Base-by-base conservation (phyloP, 2,329 filamentous ascomycete species). In the Phialemoniopsis sp. region DNA sequence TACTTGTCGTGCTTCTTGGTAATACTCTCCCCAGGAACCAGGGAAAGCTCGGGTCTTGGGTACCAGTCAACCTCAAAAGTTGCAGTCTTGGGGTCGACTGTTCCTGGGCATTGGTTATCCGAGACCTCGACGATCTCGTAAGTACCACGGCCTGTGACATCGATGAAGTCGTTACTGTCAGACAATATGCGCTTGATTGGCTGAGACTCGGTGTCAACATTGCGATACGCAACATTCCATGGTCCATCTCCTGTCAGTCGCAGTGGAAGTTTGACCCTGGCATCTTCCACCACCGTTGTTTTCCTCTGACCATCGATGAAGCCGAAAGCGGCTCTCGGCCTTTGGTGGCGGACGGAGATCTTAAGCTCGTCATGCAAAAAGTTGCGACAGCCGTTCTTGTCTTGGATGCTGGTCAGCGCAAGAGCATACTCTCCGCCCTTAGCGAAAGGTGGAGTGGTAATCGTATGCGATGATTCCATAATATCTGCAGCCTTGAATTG, bases 381-480 rank as follows among this genome's bases (percentile, higher is more conserved):
- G 38, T 87, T 88, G 53, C 89, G 89, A 65, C 93, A 98, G 32
- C 84, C 85, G 41, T 87, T 85, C 56, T 78, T 83, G 56, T 98
- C 93, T 48, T 89, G 87, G 40, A 98, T 79, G 51, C 85, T 91
- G 38, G 85, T 89, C 44, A 98, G 70, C 34, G 89, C 83, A 43
- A 98, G 67, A 10, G 85, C 87, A 59, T 97, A 96, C 54, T 96
- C 89, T 39, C 93, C 93, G 43, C 93, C 93, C 56, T 85, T 84
- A 7, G 72, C 72, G 32, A 98, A 69, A 14, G 76, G 71, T 3
- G 84, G 77, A 0, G 91, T 96, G 47, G 78, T 78, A 56, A 98
- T 89, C 29, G 73, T 84, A 56, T 83, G 82, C 16, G 70, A 64
- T 36, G 78, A 69, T 3, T 67, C 70, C 17, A 80, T 70, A 40